These are phyloP conservation scores for Neurospora sp. DNA, from an alignment of 495 filamentous ascomycete species.

Conservation along the genomic window DNA sequence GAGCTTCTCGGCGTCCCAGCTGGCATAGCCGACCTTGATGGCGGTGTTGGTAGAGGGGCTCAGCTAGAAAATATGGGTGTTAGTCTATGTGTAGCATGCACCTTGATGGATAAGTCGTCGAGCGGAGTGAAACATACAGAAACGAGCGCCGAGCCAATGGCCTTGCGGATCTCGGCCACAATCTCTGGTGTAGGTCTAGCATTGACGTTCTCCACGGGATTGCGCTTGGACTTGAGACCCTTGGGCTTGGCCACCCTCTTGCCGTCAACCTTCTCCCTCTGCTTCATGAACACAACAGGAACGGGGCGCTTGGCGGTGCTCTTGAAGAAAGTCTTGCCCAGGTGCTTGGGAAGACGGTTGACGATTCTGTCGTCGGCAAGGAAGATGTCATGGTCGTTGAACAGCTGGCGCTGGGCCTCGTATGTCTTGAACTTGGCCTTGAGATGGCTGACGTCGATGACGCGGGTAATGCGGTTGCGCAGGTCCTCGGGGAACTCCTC, in stretches of 20 bases:
- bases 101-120: constrained; percentile 37
- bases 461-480: constrained; percentile 60
- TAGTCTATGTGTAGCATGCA: background rate
- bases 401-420: constrained; percentile 77
- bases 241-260: constrained; percentile 49
- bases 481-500: constrained; percentile 65
- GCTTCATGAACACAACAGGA: constrained; percentile 61
- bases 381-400: constrained; percentile 75
- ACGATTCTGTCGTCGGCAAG: constrained; percentile 77
- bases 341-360: constrained; percentile 58
- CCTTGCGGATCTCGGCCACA: constrained; percentile 60
- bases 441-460: constrained; percentile 76
- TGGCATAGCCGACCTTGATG: constrained; percentile 61
- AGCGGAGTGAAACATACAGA: constrained; percentile 45
- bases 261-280: constrained; percentile 53
- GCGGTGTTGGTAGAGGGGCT: constrained; percentile 24
- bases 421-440: constrained; percentile 77
- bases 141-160: constrained; percentile 61
- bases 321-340: constrained; percentile 86
- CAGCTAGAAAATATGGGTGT: constrained; percentile 3
- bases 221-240: constrained; percentile 33
- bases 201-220: constrained; percentile 26
- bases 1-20: constrained; percentile 63
- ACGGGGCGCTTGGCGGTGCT: constrained; percentile 71
- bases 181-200: constrained; percentile 40